Percentiles rank a stretch among this genome's conserved stretches.
phyloP scores from a whole-genome alignment of 257 asterid genomes.

The Linaria vulgaris region DNA sequence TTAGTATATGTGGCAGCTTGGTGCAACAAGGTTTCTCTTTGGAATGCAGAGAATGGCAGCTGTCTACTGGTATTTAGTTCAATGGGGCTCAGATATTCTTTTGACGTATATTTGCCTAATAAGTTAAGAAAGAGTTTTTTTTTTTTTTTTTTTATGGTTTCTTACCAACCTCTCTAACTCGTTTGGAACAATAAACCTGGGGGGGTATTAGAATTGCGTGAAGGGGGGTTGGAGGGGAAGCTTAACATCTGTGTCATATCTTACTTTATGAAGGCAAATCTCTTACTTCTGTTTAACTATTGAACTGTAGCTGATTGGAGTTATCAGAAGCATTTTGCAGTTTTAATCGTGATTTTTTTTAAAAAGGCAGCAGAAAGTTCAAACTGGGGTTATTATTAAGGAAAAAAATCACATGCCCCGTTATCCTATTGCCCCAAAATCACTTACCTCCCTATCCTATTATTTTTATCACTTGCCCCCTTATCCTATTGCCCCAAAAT shows the following conservation, averaged over 20 bases:
- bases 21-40: conserved; percentile 90
- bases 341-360: conserved; percentile 1
- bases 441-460: too few relatives aligned
- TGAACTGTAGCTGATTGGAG: conserved; percentile 3
- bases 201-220: too few relatives aligned
- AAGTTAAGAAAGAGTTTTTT: too few relatives aligned
- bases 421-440: too few relatives aligned
- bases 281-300: conserved; percentile 8
- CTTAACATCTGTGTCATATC: conserved; percentile 12
- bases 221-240: background rate
- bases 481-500: too few relatives aligned
- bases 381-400: too few relatives aligned
- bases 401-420: too few relatives aligned
- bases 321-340: background rate
- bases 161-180: too few relatives aligned
- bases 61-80: conserved; percentile 80
- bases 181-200: too few relatives aligned
- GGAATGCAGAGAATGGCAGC: conserved; percentile 99
- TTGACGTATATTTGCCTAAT: too few relatives aligned
- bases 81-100: background rate
- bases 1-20: conserved; percentile 97
- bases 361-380: background rate
- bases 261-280: conserved; percentile 18
- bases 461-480: too few relatives aligned
- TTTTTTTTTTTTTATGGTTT: background rate